These are phyloP conservation scores for Xylariales sp. DNA, from an alignment of 2,329 filamentous ascomycete species.

Conservation along the genomic window DNA sequence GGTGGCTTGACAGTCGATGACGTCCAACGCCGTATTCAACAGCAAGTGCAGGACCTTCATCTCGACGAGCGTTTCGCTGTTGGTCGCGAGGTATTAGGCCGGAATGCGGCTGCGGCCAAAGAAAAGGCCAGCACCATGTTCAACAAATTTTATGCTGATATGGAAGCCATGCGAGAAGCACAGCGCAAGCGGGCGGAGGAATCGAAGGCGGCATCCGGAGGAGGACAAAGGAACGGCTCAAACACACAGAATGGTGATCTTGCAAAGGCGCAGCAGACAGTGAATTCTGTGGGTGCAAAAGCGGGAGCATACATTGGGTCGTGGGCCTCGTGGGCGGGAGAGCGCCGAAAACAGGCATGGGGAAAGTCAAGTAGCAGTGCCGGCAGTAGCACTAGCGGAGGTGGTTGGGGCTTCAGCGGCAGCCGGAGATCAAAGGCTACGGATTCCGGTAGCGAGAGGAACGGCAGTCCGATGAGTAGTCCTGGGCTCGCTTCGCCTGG, in stretches of 20 bases:
- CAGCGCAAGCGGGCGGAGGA: conserved; percentile 62
- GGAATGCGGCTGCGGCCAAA: conserved; percentile 80
- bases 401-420: conserved; percentile 31
- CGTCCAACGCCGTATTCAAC: conserved; percentile 80
- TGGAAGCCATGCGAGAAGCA: conserved; percentile 74
- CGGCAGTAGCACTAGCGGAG: conserved; percentile 14
- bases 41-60: conserved; percentile 91
- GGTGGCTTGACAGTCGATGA: conserved; percentile 92
- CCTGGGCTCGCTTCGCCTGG: conserved; percentile 30
- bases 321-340: conserved; percentile 67
- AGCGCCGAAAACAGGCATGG: conserved; percentile 61
- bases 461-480: conserved; percentile 27
- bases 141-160: conserved; percentile 84
- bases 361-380: conserved; percentile 29
- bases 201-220: conserved; percentile 28
- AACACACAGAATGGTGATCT: conserved; percentile 27
- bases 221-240: conserved; percentile 21
- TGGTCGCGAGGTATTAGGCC: conserved; percentile 78
- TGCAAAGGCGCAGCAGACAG: conserved; percentile 40
- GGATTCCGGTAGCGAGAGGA: conserved; percentile 28
- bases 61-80: conserved; percentile 85
- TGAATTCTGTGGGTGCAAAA: conserved; percentile 46
- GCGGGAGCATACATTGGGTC: conserved; percentile 63
- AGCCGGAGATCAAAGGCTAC: conserved; percentile 24
- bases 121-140: conserved; percentile 86